Base-by-base conservation (phyloP, 2,329 filamentous ascomycete species). In the Botrytis aclada region DNA sequence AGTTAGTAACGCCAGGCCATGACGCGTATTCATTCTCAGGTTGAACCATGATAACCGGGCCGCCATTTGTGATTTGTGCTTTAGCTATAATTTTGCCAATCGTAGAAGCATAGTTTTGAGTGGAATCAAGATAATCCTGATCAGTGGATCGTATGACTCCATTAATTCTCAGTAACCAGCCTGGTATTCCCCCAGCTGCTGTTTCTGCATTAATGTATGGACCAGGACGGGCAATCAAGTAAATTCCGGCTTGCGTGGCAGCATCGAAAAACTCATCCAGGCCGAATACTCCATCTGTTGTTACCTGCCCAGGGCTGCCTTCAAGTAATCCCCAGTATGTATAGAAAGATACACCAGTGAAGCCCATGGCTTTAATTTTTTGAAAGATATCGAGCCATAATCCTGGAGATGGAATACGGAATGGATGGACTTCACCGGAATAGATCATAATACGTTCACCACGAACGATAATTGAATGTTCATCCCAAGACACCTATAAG, bases 11-110 rank as follows among this genome's bases (percentile, higher is more conserved):
- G 4, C 82, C 82, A 29, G 83, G 82, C 1, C 84, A 85, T 25
- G 83, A 81, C 0, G 87, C 89, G 79, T 95, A 94, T 80, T 96
- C 93, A 75, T 96, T 97, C 80, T 97, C 93, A 0, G 92, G 90
- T 80, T 97, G 93, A 56, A 92, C 86, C 2, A 95, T 83, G 73
- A 96, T 93, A 10, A 96, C 86, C 0, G 93, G 93, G 0, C 93
- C 93, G 0, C 92, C 93, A 69, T 94, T 93, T 1, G 92, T 95
- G 78, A 97, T 95, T 78, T 96, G 93, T 0, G 88, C 90, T 71
- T 89, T 88, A 6, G 92, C 91, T 76, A 96, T 90, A 16, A 90
- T 89, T 22, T 85, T 85, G 37, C 87, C 88, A 69, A 94, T 86
- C 9, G 88, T 84, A 41, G 77, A 74, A 8, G 80, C 83, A 74